These are phyloP conservation scores for Rhipidocladum racemiflorum DNA, from an alignment of 176 grass and related monocot genomes.

Conservation along the genomic window DNA sequence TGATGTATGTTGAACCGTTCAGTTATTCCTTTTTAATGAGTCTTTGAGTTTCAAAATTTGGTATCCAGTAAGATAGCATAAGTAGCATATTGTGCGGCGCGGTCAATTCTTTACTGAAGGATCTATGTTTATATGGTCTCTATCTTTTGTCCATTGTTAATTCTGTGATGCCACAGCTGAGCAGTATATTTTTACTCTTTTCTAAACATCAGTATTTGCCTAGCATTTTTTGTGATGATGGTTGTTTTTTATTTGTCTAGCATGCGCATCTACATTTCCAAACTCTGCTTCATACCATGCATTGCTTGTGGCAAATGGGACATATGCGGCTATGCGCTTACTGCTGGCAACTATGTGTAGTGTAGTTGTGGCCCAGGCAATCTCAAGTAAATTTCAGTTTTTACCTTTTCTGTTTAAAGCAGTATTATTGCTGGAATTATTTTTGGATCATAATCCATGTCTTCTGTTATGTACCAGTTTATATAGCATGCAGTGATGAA, in stretches of 20 bases:
- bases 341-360: constrained; percentile 75
- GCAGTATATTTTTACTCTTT: not conserved
- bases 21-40: not conserved
- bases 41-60: not conserved
- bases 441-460: not conserved
- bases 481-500: too few species aligned
- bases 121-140: not conserved
- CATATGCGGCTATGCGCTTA: constrained; percentile 71
- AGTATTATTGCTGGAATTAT: not conserved
- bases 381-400: constrained; percentile 58
- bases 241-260: constrained; percentile 33
- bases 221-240: not conserved
- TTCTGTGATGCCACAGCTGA: not conserved
- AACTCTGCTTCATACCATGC: constrained; percentile 72
- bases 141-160: not conserved
- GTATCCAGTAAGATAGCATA: not conserved
- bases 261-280: constrained; percentile 75
- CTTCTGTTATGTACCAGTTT: too few species aligned
- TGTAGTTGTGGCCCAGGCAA: constrained; percentile 84
- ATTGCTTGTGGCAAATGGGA: constrained; percentile 83
- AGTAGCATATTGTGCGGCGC: not conserved
- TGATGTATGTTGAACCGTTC: not conserved
- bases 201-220: not conserved
- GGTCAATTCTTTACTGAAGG: not conserved
- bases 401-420: not conserved